Conservation (phyloP, 2,329 filamentous ascomycete species). For the Fusarium sp. region DNA sequence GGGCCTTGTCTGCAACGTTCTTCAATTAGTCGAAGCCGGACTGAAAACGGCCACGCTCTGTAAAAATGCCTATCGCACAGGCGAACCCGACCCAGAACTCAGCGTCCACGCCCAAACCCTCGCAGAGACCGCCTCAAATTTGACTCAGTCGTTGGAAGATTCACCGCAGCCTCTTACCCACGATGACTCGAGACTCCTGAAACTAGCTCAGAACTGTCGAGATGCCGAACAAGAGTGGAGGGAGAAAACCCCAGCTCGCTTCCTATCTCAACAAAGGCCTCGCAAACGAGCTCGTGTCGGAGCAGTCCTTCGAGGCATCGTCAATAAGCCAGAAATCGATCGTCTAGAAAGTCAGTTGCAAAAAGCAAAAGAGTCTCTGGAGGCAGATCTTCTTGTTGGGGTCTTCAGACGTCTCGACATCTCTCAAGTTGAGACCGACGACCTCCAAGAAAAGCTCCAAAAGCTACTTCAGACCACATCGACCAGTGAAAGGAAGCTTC, state of each 20-base stretch:
- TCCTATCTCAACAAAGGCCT: not conserved
- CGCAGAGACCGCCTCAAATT: accelerated
- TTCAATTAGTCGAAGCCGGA: accelerated
- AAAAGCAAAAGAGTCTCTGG: not conserved
- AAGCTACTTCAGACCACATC: accelerated
- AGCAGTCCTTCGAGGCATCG: accelerated
- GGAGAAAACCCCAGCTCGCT: accelerated
- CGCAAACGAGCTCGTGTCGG: accelerated
- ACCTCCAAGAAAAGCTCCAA: accelerated
- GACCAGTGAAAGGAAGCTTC: accelerated
- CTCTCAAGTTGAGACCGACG: accelerated
- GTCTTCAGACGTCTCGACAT: accelerated
- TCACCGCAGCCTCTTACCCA: accelerated
- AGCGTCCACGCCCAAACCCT: accelerated
- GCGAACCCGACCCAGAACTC: accelerated
- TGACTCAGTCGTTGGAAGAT: accelerated
- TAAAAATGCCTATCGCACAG: not conserved
- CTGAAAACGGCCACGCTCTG: not conserved
- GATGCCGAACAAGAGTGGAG: not conserved
- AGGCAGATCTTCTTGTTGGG: accelerated
- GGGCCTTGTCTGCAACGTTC: accelerated
- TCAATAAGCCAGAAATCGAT: accelerated
- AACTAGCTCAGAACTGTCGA: accelerated
- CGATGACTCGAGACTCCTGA: accelerated
- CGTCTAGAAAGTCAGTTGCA: accelerated